Evolutionary conservation across 805 yeast species (phyloP), one percentile per base, ranked within the genome.

Genomic region (Hanseniaspora guilliermondii): DNA sequence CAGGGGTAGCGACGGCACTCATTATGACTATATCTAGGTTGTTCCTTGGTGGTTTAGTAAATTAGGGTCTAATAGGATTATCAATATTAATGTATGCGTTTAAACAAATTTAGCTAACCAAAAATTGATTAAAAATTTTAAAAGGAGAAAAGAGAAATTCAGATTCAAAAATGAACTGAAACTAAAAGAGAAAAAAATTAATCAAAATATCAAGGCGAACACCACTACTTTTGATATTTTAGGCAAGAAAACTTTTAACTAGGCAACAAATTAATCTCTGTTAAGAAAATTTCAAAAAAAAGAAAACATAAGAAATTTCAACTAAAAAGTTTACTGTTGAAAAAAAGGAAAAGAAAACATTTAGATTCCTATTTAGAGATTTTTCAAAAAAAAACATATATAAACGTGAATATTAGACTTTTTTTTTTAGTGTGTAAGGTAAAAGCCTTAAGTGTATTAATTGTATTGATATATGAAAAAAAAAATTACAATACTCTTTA

Each of bases 1-100:
- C 74, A 70, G 87, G 47, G 47, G 47, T 44, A 44, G 47, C 47
- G 47, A 73, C 73, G 84, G 79, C 84, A 79, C 47, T 80, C 71
- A 73, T 71, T 69, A 66, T 65, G 62, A 63, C 61, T 56, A 42
- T 50, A 39, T 24, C 30, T 50, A 35, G 55, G 55, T 50, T 50
- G 55, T 50, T 50, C 48, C 49, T 36, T 50, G 47, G 49, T 50
- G 44, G 30, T 36, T 30, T 44, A 14, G 44, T 24, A 21, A 39
- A 39, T 25, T 30, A 27, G 22, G 36, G 30, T 27, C 33, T 8
- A 44, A 27, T 11, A 42, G 21, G 22, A 21, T 30, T n/a, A 37
- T 3, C 19, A 37, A 37, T 37, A 8, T 9, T 35, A 37, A 7
- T 37, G 2, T 17, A 37, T 8, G 24, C 21, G 40, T 37, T 22